Conservation (phyloP, 176 grass and related monocot genomes). For the Avena eriantha region DNA sequence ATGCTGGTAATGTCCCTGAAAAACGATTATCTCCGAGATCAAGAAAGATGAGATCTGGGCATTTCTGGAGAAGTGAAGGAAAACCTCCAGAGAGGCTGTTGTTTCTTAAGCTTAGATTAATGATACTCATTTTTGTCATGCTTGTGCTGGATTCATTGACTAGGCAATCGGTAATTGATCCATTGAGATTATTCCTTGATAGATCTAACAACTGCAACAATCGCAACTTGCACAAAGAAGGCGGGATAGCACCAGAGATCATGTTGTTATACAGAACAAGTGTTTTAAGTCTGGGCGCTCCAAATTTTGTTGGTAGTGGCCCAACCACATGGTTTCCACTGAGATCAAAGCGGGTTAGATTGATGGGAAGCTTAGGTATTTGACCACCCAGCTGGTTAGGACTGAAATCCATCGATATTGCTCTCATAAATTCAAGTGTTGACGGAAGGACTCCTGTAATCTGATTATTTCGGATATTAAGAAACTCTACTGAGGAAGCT, state of each 20-base stretch:
- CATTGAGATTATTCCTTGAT: background rate
- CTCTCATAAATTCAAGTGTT: background rate
- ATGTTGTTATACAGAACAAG: background rate
- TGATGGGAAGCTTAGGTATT: background rate
- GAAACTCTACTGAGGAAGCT: background rate
- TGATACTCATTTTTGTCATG: background rate
- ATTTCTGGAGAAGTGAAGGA: background rate
- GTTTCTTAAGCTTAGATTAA: background rate
- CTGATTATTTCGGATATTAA: background rate
- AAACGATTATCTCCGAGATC: background rate
- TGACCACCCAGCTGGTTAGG: background rate
- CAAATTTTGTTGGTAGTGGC: conserved; percentile 2
- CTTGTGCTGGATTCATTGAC: background rate
- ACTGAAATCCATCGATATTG: background rate
- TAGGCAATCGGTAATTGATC: conserved; percentile 10
- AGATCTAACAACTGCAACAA: background rate
- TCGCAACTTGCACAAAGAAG: background rate
- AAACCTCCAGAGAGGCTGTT: background rate
- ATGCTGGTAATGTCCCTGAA: background rate
- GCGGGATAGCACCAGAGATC: background rate
- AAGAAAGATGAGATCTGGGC: background rate
- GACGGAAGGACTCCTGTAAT: conserved; percentile 7
- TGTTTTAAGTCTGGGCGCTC: background rate
- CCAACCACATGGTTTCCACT: background rate
- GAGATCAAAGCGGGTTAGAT: background rate